Evolutionary conservation across 768 basidiomycete species (phyloP), one percentile per base, ranked within the genome.

Genomic region (Pleurotus pulmonarius): DNA sequence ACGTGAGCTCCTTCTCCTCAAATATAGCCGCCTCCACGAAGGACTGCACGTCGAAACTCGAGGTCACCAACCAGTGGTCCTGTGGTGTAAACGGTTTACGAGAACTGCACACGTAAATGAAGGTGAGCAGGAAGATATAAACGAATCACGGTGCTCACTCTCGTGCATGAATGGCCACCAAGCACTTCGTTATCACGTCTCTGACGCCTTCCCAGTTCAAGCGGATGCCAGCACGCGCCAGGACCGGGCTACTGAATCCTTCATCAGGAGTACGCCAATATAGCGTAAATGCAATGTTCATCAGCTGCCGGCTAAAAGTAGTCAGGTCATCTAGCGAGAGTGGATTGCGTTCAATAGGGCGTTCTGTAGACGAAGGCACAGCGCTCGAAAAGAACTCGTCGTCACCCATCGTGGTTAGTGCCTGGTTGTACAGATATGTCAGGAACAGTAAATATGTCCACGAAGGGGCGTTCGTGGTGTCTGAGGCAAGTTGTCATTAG

Each of bases 11-110:
- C 54, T 78, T 79, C 57, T 91, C 90, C 68, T 92, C 91, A 55
- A 70, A 90, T 83, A 94, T 77, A 6, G 90, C 96, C 2, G 94
- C 94, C 57, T 94, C 90, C 8, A 95, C 80, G 67, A 99, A 99
- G 0, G 75, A 75, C 29, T 72, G 66, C 58, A 80, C 70, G 57
- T 79, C 77, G 15, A 80, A 65, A 29, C 75, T 73, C 0, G 75
- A 75, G 0, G 69, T 75, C 13, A 89, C 80, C 13, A 94, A 80
- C 95, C 95, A 99, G 61, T 95, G 92, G 26, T 86, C 87, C 3
- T 79, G 71, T 0, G 92, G 88, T 29, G 89, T 86, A 72, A 99
- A 98, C 0, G 86, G 82, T 56, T 86, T 79, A 29, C 95, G 73
- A 26, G 94, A 95, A 65, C 94, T 96, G 65, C 5, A 57, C 34